These are phyloP conservation scores for Glutinoglossum americanum DNA, from an alignment of 495 filamentous ascomycete species.

Conservation along the genomic window DNA sequence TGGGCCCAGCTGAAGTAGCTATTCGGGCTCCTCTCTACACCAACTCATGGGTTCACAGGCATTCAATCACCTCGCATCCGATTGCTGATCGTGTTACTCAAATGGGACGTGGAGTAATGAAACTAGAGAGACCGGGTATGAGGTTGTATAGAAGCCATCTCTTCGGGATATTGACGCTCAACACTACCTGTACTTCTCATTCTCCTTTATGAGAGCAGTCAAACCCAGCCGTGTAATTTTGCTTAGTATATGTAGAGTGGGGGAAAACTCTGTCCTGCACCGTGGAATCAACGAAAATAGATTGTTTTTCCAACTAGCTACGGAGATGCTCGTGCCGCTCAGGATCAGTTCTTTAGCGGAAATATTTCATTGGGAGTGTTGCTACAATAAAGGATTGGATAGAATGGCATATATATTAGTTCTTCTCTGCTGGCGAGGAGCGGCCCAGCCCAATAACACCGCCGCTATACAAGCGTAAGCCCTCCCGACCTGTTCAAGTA, in stretches of 20 bases:
- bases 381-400: too few species aligned
- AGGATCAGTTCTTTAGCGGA: too few species aligned
- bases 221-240: neutral
- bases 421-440: too few species aligned
- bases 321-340: neutral
- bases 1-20: constrained; percentile 69
- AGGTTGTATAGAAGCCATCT: neutral
- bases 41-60: neutral
- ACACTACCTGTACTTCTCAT: neutral
- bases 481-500: too few species aligned
- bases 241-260: neutral
- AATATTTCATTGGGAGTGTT: too few species aligned
- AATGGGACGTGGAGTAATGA: neutral
- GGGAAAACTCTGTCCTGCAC: neutral
- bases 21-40: neutral
- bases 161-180: neutral
- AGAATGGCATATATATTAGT: too few species aligned
- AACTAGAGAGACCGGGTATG: neutral
- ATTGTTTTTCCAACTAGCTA: neutral
- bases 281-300: neutral
- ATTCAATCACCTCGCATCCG: neutral
- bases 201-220: neutral
- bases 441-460: too few species aligned
- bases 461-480: too few species aligned
- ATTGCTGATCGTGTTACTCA: neutral